A percentile compares a stretch with the other conserved stretches of the same genome.
Conservation (phyloP, 1,284 basidiomycete species). For the Serendipita sp. region DNA sequence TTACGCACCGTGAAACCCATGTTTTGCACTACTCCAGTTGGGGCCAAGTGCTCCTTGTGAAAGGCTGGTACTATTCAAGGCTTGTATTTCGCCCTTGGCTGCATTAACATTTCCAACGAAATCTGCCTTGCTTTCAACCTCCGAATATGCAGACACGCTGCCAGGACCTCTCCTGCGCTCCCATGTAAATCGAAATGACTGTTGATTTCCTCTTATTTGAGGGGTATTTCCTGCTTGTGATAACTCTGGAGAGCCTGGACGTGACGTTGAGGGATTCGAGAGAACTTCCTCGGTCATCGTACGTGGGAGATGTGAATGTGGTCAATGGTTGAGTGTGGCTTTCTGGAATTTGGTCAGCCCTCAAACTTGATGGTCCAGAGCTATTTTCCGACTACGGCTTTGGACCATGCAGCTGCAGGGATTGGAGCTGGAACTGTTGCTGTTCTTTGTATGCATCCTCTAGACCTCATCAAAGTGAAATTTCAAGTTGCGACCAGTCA, state of each 20-base stretch:
- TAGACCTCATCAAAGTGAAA: slow-evolving; percentile 92
- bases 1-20: slow-evolving; percentile 60
- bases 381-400: slow-evolving; percentile 57
- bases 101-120: slow-evolving; percentile 12
- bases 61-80: slow-evolving; percentile 35
- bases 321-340: not conserved
- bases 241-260: slow-evolving; percentile 35
- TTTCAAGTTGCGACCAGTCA: slow-evolving; percentile 77
- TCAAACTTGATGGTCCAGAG: slow-evolving; percentile 27
- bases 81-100: slow-evolving; percentile 37
- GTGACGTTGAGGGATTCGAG: slow-evolving; percentile 20
- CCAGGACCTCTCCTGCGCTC: slow-evolving; percentile 45
- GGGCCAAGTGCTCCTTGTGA: slow-evolving; percentile 32
- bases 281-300: not conserved
- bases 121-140: slow-evolving; percentile 7
- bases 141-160: slow-evolving; percentile 24
- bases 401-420: slow-evolving; percentile 91
- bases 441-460: slow-evolving; percentile 93
- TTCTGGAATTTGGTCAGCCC: not conserved
- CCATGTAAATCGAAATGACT: slow-evolving; percentile 52
- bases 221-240: slow-evolving; percentile 25
- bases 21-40: slow-evolving; percentile 66
- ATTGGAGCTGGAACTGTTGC: slow-evolving; percentile 86
- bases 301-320: not conserved
- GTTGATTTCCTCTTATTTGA: not conserved